Evolutionary conservation across 2,329 filamentous ascomycete species (phyloP), one percentile per base, ranked within the genome.

Genomic region (Penicillium janthinellum): DNA sequence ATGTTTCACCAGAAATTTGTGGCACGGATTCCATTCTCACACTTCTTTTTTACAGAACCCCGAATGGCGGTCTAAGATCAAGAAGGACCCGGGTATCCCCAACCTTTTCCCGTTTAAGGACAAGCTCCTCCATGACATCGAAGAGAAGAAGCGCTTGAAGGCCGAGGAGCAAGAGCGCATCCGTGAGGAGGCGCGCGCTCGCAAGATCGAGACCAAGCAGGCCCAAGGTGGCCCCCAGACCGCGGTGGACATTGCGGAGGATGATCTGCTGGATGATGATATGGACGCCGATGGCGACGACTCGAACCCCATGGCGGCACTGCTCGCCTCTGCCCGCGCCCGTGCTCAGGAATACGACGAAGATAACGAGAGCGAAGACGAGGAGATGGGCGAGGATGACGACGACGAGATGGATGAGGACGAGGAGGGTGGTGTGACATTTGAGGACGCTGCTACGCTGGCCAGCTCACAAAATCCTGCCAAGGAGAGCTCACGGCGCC

Each of bases 101-200:
- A 99, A 98, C 74, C 81, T 97, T 38, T 99, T 97, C 80, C 95
- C 95, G 0, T 97, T 95, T 84, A 99, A 99, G 82, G 93, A 97
- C 77, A 93, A 90, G 82, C 86, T 99, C 31, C 85, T 99, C 37
- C 88, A 93, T 59, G 92, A 99, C 78, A 96, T 99, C 69, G 95
- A 99, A 79, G 91, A 96, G 79, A 89, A 87, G 70, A 90, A 90
- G 73, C 81, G 89, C 67, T 82, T 86, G 75, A 97, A 94, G 81
- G 87, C 87, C 64, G 92, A 96, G 72, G 91, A 96, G 72, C 84
- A 85, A 59, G 82, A 86, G 75, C 85, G 85, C 73, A 84, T 86
- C 69, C 86, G 86, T 64, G 90, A 96, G 72, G 80, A 92, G 71
- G 88, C 88, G 58, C 73, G 70, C 41, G 65, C 69, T 48, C 74